Percentiles rank a stretch among this genome's conserved stretches.
phyloP scores from a whole-genome alignment of 225 moss, liverwort and hornwort species.

The Bryoerythrophyllum caledonicum region DNA sequence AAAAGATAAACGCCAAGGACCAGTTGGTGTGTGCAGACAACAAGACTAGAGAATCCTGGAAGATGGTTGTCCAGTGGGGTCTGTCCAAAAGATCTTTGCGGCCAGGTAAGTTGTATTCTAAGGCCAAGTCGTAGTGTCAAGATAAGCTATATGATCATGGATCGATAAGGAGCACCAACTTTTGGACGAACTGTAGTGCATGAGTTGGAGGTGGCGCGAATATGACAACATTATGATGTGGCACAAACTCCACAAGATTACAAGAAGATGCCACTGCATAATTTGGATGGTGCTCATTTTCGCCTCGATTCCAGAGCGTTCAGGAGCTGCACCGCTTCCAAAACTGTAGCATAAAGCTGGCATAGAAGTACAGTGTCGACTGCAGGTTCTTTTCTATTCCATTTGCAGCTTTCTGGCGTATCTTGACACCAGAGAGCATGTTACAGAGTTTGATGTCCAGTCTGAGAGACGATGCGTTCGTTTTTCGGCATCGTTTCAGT shows the following conservation, averaged over 20 bases:
- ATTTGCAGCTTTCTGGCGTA: no score
- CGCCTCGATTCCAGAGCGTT: not conserved
- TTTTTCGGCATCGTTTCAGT: not conserved
- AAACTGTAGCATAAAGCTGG: no score
- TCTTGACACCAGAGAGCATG: not conserved
- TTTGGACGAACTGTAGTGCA: not conserved
- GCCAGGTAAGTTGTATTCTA: no score
- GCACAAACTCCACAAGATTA: not conserved
- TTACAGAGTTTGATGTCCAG: not conserved
- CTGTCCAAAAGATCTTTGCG: not conserved
- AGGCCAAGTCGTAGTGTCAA: no score
- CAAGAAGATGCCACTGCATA: not conserved
- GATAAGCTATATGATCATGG: not conserved
- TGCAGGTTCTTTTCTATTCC: no score
- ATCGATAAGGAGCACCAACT: not conserved
- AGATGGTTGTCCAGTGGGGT: not conserved
- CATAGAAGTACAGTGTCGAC: no score
- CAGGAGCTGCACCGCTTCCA: not conserved
- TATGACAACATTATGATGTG: not conserved
- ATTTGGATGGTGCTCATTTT: no score
- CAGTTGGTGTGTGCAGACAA: not conserved
- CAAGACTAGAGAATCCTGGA: slow-evolving; percentile 1
- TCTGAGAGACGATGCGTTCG: no score
- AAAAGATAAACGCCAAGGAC: not conserved
- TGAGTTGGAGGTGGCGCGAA: not conserved